A percentile compares a stretch with the other conserved stretches of the same genome.
These are phyloP conservation scores for Nemania sp. DNA, from an alignment of 2,329 filamentous ascomycete genomes.

Conservation along the genomic window DNA sequence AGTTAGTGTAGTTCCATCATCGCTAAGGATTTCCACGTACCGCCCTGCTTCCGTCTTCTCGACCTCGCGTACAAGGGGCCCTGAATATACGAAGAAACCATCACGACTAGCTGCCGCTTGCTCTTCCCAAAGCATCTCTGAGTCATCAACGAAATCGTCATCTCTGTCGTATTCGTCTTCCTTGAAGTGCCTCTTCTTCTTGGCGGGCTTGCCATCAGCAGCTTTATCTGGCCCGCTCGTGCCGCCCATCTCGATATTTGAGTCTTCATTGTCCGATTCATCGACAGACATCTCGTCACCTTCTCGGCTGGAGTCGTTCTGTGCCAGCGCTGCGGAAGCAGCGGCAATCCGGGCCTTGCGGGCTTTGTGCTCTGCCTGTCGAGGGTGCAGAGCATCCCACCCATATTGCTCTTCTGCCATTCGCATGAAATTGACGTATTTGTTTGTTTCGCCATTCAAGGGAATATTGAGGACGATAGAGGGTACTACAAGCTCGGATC, in stretches of 20 bases:
- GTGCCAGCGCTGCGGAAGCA: conserved; percentile 82
- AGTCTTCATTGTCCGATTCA: conserved; percentile 72
- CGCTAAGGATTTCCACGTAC: conserved; percentile 45
- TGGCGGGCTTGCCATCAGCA: conserved; percentile 60
- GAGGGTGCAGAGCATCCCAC: conserved; percentile 90
- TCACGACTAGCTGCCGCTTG: conserved; percentile 92
- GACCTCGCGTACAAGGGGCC: conserved; percentile 83
- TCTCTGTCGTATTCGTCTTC: conserved; percentile 84
- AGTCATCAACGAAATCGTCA: conserved; percentile 88
- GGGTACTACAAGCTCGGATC: conserved; percentile 63
- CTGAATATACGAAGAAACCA: conserved; percentile 97
- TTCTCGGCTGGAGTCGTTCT: conserved; percentile 68
- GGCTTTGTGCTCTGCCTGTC: conserved; percentile 84
- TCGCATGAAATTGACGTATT: conserved; percentile 93
- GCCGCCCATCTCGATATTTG: conserved; percentile 86
- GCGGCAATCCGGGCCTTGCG: conserved; percentile 86
- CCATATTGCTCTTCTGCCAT: conserved; percentile 93
- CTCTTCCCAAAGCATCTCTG: conserved; percentile 92
- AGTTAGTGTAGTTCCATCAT: conserved; percentile 41
- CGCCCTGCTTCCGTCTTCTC: conserved; percentile 66
- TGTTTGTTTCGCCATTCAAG: conserved; percentile 79
- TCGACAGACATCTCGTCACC: conserved; percentile 86
- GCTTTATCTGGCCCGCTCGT: conserved; percentile 63
- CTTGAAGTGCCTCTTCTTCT: conserved; percentile 80
- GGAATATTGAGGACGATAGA: conserved; percentile 85